Conservation (phyloP, 768 basidiomycete species). For the Lactarius hengduanensis region DNA sequence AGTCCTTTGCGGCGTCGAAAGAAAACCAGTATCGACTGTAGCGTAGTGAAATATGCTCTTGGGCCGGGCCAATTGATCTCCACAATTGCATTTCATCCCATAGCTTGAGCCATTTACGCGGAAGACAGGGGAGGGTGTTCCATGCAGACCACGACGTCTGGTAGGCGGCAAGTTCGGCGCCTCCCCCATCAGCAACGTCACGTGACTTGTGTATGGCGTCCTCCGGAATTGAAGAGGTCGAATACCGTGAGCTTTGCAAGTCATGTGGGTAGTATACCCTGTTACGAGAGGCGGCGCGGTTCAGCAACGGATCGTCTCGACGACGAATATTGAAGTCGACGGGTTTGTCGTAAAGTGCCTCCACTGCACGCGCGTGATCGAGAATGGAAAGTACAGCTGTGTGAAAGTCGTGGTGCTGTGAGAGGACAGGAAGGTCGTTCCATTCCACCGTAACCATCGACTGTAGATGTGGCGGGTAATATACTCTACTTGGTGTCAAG, state of each 20-base stretch:
- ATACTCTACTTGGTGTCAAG: background rate
- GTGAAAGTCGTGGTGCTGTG: constrained; percentile 18
- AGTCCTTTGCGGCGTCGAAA: constrained; percentile 7
- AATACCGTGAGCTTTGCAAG: background rate
- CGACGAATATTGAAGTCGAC: background rate
- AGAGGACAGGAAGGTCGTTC: constrained; percentile 6
- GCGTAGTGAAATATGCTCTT: background rate
- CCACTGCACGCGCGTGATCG: constrained; percentile 7
- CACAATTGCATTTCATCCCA: constrained; percentile 4
- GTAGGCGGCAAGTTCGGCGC: background rate
- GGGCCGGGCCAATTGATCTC: constrained; percentile 7
- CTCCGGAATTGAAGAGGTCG: background rate
- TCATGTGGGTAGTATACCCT: constrained; percentile 9
- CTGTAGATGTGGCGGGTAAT: constrained; percentile 2
- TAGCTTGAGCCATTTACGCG: background rate
- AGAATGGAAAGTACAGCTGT: background rate
- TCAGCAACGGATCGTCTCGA: background rate
- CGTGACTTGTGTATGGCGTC: constrained; percentile 4
- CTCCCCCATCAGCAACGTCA: background rate
- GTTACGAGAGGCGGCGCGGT: constrained; percentile 14
- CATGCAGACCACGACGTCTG: constrained; percentile 5
- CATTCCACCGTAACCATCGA: constrained; percentile 9
- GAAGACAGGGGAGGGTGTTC: background rate
- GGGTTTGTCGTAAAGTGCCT: constrained; percentile 3
- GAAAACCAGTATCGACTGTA: constrained; percentile 18